Percentiles rank a stretch among this genome's conserved stretches.
Evolutionary conservation across 176 grass and related monocot species (phyloP).

Genomic region (Hsuehochloa calcarea): DNA sequence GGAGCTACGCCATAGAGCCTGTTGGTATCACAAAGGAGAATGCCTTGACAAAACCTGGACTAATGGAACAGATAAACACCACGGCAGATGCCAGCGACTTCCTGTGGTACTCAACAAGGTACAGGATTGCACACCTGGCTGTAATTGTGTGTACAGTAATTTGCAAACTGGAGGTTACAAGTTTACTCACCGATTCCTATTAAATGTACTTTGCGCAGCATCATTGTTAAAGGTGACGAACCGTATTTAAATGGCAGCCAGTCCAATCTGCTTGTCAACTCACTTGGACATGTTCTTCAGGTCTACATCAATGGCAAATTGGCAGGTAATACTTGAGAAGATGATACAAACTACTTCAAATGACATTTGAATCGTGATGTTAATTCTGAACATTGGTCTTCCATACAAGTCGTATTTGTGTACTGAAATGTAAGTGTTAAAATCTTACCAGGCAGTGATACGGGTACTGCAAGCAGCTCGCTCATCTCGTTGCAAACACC

Average conservation of each 20-base stretch:
- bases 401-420: not conserved
- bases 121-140: not conserved
- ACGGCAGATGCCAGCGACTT: conserved; percentile 97
- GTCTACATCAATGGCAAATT: conserved; percentile 76
- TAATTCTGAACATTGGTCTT: not conserved
- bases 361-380: conserved; percentile 9
- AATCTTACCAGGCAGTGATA: conserved; percentile 57
- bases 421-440: conserved; percentile 26
- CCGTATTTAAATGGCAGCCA: conserved; percentile 76
- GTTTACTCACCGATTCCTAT: not conserved
- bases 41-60: conserved; percentile 62
- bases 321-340: conserved; percentile 52
- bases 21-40: conserved; percentile 85
- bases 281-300: conserved; percentile 89
- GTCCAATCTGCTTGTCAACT: conserved; percentile 72
- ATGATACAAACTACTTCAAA: conserved; percentile 19
- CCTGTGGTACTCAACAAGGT: conserved; percentile 98
- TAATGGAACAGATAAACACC: conserved; percentile 97
- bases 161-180: not conserved
- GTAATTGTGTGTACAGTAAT: not conserved
- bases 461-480: conserved; percentile 53
- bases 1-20: conserved; percentile 80
- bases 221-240: conserved; percentile 58
- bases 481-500: conserved; percentile 54
- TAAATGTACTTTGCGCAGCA: conserved; percentile 42